phyloP scores from a whole-genome alignment of 257 asterid species.

The Anisodus acutangulus region DNA sequence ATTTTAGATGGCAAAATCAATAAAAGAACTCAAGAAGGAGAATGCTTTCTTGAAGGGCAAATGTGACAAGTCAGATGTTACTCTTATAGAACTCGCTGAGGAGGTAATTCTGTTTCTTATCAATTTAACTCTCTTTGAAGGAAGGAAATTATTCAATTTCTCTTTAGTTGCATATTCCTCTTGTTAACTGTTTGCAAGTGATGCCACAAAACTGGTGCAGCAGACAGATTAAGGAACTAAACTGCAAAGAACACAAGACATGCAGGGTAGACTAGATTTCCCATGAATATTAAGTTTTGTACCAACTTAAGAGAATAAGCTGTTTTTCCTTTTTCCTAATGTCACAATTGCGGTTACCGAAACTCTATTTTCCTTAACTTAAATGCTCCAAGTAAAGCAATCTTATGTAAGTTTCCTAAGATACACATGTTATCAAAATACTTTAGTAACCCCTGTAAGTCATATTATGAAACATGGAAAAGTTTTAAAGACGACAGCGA shows the following conservation, averaged over 20 bases:
- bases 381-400: background rate
- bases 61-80: constrained; percentile 75
- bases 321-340: constrained; percentile 11
- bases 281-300: background rate
- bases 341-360: background rate
- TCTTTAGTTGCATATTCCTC: constrained; percentile 26
- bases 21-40: constrained; percentile 90
- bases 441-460: background rate
- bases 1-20: constrained; percentile 85
- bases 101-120: constrained; percentile 58
- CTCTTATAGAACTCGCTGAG: constrained; percentile 87
- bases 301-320: constrained; percentile 8
- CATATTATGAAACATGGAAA: background rate
- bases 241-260: background rate
- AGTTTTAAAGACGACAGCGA: background rate
- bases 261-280: constrained; percentile 8
- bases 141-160: background rate
- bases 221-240: constrained; percentile 23
- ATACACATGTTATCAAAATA: background rate
- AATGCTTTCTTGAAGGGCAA: constrained; percentile 81
- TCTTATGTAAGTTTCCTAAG: background rate
- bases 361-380: background rate
- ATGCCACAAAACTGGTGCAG: background rate
- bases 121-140: constrained; percentile 8
- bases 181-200: background rate